Evolutionary conservation across 2,329 filamentous ascomycete species (phyloP).

Genomic region (Trichothecium roseum): DNA sequence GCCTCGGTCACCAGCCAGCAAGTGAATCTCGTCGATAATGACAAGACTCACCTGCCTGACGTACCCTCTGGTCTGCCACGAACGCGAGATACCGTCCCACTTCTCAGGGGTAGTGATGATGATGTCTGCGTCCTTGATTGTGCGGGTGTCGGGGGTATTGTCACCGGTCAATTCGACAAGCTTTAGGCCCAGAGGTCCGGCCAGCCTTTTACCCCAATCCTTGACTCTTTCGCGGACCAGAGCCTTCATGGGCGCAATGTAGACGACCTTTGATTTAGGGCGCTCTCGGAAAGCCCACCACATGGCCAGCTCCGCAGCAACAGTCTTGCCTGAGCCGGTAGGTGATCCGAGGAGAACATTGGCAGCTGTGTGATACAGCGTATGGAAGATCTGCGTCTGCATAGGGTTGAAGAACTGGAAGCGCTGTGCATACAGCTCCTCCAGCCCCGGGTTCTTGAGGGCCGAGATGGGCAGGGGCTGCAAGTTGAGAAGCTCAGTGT

Average conservation of each 20-base stretch:
- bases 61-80: constrained; percentile 96
- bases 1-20: constrained; percentile 91
- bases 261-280: constrained; percentile 93
- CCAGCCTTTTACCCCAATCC: constrained; percentile 81
- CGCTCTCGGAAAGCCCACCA: constrained; percentile 98
- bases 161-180: constrained; percentile 93
- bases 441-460: constrained; percentile 74
- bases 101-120: constrained; percentile 99
- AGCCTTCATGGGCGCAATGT: constrained; percentile 99
- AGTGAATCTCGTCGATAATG: constrained; percentile 96
- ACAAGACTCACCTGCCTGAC: constrained; percentile 91
- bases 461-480: constrained; percentile 83
- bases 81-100: constrained; percentile 98
- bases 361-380: constrained; percentile 80
- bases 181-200: constrained; percentile 73
- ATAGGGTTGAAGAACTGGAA: constrained; percentile 99
- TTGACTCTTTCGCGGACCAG: constrained; percentile 92
- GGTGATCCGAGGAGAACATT: constrained; percentile 94
- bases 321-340: constrained; percentile 94
- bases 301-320: constrained; percentile 93
- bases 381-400: constrained; percentile 98
- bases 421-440: constrained; percentile 78
- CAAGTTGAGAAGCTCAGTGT: constrained; percentile 85
- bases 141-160: constrained; percentile 93
- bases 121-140: constrained; percentile 90